A percentile compares a stretch with the other conserved stretches of the same genome.
phyloP scores from a whole-genome alignment of 371 early-diverging fungal species.

The Circinella minor region DNA sequence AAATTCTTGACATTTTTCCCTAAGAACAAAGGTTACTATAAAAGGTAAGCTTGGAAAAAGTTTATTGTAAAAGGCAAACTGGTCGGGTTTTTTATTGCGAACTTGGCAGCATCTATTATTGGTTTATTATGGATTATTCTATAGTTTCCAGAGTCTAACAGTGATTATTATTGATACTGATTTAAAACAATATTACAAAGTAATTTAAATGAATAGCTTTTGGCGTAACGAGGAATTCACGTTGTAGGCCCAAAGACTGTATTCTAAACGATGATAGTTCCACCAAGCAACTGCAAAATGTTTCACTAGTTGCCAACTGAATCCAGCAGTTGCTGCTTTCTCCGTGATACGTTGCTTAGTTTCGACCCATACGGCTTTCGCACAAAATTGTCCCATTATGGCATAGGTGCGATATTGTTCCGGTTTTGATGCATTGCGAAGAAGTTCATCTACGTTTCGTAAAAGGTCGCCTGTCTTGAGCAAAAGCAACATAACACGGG shows the following conservation, averaged over 20 bases:
- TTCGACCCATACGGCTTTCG: slow-evolving; percentile 57
- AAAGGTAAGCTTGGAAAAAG: too few species aligned
- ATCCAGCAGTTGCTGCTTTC: neutral
- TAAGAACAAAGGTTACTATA: too few species aligned
- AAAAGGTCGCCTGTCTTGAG: slow-evolving; percentile 93
- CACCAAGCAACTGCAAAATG: slow-evolving; percentile 14
- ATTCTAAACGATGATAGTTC: slow-evolving; percentile 12
- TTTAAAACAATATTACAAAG: neutral
- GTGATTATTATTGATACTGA: too few species aligned
- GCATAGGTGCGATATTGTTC: slow-evolving; percentile 57
- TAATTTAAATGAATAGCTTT: neutral
- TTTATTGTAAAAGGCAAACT: too few species aligned
- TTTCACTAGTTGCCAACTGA: slow-evolving; percentile 17
- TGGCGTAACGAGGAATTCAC: neutral
- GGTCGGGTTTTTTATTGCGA: too few species aligned
- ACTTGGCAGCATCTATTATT: too few species aligned
- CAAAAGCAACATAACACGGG: slow-evolving; percentile 80
- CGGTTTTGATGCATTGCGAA: slow-evolving; percentile 32
- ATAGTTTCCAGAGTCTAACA: too few species aligned
- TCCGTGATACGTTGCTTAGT: slow-evolving; percentile 22
- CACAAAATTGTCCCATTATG: slow-evolving; percentile 62
- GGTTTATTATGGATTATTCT: too few species aligned
- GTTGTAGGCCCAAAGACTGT: slow-evolving; percentile 10
- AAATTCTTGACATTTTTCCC: too few species aligned
- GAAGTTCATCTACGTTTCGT: slow-evolving; percentile 61